Evolutionary conservation across 1,284 basidiomycete species (phyloP).

Genomic region (Ceraceosorus bombacis): DNA sequence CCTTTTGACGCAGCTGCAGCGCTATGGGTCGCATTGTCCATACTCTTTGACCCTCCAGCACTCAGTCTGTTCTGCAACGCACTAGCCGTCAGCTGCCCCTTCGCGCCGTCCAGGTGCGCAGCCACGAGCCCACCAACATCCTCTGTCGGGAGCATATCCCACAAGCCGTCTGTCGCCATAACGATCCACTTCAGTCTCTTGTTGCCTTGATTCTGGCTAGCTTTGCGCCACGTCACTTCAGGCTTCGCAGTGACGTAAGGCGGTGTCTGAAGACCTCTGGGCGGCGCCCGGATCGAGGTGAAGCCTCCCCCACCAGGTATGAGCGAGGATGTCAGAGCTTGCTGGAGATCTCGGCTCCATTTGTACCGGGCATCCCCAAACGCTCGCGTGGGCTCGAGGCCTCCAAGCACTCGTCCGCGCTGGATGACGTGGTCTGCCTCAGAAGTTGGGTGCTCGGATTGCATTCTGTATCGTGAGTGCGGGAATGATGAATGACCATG

Average conservation of each 20-base stretch:
- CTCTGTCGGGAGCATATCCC: conserved; percentile 90
- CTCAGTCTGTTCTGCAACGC: conserved; percentile 30
- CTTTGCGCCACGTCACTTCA: conserved; percentile 48
- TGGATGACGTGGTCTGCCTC: conserved; percentile 75
- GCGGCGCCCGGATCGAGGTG: conserved; percentile 27
- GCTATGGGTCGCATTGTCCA: conserved; percentile 22
- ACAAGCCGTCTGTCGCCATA: conserved; percentile 86
- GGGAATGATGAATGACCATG: conserved; percentile 14
- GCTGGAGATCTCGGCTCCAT: conserved; percentile 52
- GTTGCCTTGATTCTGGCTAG: conserved; percentile 5
- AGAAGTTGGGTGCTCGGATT: conserved; percentile 67
- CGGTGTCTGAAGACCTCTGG: conserved; percentile 53
- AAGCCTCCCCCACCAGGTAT: conserved; percentile 27
- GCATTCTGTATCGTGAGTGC: conserved; percentile 57
- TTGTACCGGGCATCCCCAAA: conserved; percentile 95
- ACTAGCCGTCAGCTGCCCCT: conserved; percentile 32
- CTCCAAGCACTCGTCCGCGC: conserved; percentile 64
- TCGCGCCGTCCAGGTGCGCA: conserved; percentile 41
- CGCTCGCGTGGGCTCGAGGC: conserved; percentile 85
- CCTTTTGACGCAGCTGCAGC: conserved; percentile 2
- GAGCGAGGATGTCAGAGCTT: conserved; percentile 49
- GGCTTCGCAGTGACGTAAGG: conserved; percentile 88
- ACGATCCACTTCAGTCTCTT: conserved; percentile 59
- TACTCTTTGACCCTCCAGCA: too few species aligned
- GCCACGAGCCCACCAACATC: conserved; percentile 74